Percentiles rank a stretch among this genome's conserved stretches.
phyloP scores from a whole-genome alignment of 2,329 filamentous ascomycete genomes.

The Byssothecium circinans region DNA sequence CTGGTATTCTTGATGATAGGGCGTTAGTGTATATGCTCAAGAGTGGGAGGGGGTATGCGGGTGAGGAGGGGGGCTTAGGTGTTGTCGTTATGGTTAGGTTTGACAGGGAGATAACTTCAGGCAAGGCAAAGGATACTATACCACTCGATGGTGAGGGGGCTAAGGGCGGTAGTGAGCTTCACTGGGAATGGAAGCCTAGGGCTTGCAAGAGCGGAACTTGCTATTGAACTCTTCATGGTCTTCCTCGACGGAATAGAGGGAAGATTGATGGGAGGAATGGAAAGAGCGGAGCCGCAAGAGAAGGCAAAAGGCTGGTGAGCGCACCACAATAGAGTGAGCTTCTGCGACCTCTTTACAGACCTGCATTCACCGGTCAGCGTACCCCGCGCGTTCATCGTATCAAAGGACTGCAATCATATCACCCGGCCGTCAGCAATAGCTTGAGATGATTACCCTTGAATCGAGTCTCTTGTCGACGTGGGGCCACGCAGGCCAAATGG shows the following conservation, averaged over 20 bases:
- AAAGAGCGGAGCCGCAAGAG: conserved; percentile 1
- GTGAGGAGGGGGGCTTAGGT: conserved; percentile 23
- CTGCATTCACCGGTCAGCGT: conserved; percentile 7
- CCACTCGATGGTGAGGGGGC: neutral
- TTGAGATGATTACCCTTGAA: no score
- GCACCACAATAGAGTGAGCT: neutral
- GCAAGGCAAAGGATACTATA: neutral
- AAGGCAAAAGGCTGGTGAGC: conserved; percentile 9
- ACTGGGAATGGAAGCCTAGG: conserved; percentile 12
- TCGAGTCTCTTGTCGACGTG: no score
- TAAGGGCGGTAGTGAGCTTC: neutral
- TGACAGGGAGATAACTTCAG: conserved; percentile 12
- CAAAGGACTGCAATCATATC: no score
- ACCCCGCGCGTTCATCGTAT: conserved; percentile 6
- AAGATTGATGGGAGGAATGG: neutral
- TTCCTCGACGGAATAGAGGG: neutral
- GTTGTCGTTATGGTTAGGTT: conserved; percentile 40
- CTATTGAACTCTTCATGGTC: neutral
- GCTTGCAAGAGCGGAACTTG: conserved; percentile 4
- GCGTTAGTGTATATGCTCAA: conserved; percentile 40
- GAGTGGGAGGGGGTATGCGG: conserved; percentile 23
- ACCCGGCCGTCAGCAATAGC: no score
- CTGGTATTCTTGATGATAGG: conserved; percentile 34
- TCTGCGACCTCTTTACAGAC: conserved; percentile 1
- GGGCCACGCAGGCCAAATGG: no score